Percentiles rank a stretch among this genome's conserved stretches.
Conservation (phyloP, 768 basidiomycete genomes). For the Holtermannia corniformis region DNA sequence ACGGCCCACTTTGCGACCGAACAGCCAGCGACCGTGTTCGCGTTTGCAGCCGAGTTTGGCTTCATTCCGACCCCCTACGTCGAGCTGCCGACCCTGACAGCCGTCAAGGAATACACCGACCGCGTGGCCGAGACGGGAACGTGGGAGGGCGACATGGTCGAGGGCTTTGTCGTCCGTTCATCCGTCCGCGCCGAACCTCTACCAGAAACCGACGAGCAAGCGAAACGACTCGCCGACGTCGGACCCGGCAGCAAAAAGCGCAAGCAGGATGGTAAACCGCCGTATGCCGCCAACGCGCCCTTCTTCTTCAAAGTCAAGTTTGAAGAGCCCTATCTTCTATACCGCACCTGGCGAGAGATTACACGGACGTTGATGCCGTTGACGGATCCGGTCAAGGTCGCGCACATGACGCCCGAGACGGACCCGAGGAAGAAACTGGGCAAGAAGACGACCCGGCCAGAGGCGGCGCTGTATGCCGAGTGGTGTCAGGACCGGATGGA, state of each 20-base stretch:
- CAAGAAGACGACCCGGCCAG: conserved; percentile 62
- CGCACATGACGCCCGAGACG: conserved; percentile 1
- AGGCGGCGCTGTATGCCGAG: conserved; percentile 66
- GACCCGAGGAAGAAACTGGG: conserved; percentile 45
- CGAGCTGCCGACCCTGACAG: conserved; percentile 52
- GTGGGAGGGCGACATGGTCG: conserved; percentile 77
- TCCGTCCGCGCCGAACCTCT: conserved; percentile 48
- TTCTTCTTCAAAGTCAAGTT: conserved; percentile 99
- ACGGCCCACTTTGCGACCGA: conserved; percentile 61
- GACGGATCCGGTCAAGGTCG: conserved; percentile 10
- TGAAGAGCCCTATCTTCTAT: conserved; percentile 98
- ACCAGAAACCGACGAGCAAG: conserved; percentile 8
- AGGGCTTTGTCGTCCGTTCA: conserved; percentile 89
- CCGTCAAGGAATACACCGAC: conserved; percentile 65
- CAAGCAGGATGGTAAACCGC: conserved; percentile 41
- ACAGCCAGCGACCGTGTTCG: conserved; percentile 56
- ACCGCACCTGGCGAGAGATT: conserved; percentile 92
- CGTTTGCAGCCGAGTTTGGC: conserved; percentile 81
- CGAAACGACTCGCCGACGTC: background rate
- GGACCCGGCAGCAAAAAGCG: background rate
- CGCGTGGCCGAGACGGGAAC: conserved; percentile 56
- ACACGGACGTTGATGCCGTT: conserved; percentile 62
- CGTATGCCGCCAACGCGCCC: conserved; percentile 67
- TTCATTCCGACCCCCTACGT: conserved; percentile 68
- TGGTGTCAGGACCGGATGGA: conserved; percentile 77